Base-by-base conservation (phyloP, 2,329 filamentous ascomycete species). In the Aplosporella prunicola region DNA sequence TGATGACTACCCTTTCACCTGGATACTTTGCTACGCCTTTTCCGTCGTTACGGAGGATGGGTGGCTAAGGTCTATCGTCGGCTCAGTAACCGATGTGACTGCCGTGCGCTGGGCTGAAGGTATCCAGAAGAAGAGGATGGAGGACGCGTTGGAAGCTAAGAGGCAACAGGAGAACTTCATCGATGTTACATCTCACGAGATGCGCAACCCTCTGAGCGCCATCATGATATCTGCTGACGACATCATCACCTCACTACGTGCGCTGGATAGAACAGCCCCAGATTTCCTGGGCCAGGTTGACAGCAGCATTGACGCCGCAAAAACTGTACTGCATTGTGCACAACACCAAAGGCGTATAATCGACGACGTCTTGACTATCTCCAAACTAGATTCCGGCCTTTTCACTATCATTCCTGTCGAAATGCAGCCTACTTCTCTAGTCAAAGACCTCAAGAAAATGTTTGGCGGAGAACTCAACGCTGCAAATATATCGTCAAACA, bases 111-210 rank as follows among this genome's bases (percentile, higher is more conserved):
- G 53, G 53, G 53, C 49, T 9, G 36, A 40, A 11, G 38, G 32
- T 8, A 29, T 40, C 13, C 38, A 40, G 18, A 40, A 40, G 20
- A 25, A 28, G 6, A 34, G 32, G 15, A 40, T 40, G 38, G 38
- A 40, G n/a, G 53, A 57, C 18, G 53, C 53, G 3, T 48, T 55
- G 31, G 51, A 56, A 31, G 51, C 48, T 2, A 56, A 58, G 42
- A 45, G 52, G 26, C 54, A 56, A 24, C 53, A 56, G 23, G 55
- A 57, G 14, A 53, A 56, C 17, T 57, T 58, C 35, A 57, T 57
- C n/a, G 54, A 58, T 29, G 56, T 58, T 14, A 57, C 52, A 0
- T 53, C 50, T 7, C 56, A 58, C 26, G 56, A 58, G 40, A 57
- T 58, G 52, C 41, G 55, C n/a, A 52, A 58, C 28, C 38, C 38